These are phyloP conservation scores for Camillea tinctor DNA, from an alignment of 2,329 filamentous ascomycete species.

Conservation along the genomic window DNA sequence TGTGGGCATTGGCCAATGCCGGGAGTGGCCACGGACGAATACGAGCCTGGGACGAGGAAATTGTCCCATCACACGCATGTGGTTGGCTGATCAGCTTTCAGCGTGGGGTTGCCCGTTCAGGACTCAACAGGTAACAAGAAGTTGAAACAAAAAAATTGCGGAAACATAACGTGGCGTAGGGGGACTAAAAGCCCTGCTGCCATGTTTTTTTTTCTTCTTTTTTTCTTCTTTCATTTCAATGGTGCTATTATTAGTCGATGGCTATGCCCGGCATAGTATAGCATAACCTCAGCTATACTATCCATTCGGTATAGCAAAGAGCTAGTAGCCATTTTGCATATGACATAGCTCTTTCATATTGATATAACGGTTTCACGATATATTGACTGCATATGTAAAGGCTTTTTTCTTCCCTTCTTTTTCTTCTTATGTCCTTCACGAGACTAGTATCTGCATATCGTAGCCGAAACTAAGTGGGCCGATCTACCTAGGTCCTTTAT, in stretches of 20 bases:
- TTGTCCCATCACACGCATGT: neutral
- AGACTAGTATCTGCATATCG: neutral
- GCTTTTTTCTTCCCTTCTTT: neutral
- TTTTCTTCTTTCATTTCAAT: neutral
- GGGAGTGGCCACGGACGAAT: neutral
- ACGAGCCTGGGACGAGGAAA: neutral
- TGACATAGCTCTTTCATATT: no score
- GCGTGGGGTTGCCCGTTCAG: neutral
- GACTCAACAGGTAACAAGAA: neutral
- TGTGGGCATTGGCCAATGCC: neutral
- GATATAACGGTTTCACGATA: neutral
- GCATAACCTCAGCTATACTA: neutral
- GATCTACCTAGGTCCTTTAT: neutral
- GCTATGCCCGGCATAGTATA: neutral
- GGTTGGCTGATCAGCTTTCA: neutral
- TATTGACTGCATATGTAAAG: no score
- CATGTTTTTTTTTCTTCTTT: neutral
- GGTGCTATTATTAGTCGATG: neutral
- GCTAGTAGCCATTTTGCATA: neutral
- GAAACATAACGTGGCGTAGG: neutral
- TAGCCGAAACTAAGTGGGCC: neutral
- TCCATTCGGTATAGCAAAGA: neutral
- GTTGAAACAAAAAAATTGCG: neutral
- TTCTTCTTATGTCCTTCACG: neutral
- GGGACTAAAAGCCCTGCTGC: neutral